Percentiles rank a stretch among this genome's conserved stretches.
Conservation (phyloP, 1,139 yeast species). For the Sugiyamaella xylanicola region DNA sequence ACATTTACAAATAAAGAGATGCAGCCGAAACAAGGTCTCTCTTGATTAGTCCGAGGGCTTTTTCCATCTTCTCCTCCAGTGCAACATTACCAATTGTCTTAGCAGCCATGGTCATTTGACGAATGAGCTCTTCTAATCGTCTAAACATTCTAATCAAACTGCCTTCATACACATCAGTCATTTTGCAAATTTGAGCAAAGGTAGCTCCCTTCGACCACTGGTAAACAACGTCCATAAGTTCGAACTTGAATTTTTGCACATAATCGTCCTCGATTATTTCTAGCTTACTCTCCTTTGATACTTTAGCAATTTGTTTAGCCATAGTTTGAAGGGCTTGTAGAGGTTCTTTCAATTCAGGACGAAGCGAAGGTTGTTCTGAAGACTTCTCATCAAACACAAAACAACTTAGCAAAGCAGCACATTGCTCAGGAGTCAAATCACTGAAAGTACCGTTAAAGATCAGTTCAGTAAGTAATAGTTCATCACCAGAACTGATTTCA, state of each 20-base stretch:
- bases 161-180: constrained; percentile 99
- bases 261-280: constrained; percentile 90
- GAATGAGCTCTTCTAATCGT: constrained; percentile 86
- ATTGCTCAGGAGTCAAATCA: constrained; percentile 82
- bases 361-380: constrained; percentile 80
- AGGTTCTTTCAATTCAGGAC: constrained; percentile 89
- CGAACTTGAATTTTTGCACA: constrained; percentile 85
- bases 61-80: constrained; percentile 85
- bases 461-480: constrained; percentile 76
- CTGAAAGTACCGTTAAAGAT: constrained; percentile 94
- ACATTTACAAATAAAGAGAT: constrained; percentile 65
- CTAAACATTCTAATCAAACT: constrained; percentile 91
- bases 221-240: constrained; percentile 93
- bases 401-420: constrained; percentile 89
- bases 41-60: constrained; percentile 79
- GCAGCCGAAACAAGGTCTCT: constrained; percentile 98
- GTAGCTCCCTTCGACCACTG: constrained; percentile 98
- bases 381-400: constrained; percentile 97
- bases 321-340: constrained; percentile 82
- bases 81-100: constrained; percentile 89
- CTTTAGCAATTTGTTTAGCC: constrained; percentile 87
- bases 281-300: constrained; percentile 83
- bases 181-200: constrained; percentile 94
- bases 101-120: constrained; percentile 89
- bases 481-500: constrained; percentile 92